Evolutionary conservation across 208 protist species (phyloP), one percentile per base, ranked within the genome.

Genomic region (Wallacemonas collosoma): DNA sequence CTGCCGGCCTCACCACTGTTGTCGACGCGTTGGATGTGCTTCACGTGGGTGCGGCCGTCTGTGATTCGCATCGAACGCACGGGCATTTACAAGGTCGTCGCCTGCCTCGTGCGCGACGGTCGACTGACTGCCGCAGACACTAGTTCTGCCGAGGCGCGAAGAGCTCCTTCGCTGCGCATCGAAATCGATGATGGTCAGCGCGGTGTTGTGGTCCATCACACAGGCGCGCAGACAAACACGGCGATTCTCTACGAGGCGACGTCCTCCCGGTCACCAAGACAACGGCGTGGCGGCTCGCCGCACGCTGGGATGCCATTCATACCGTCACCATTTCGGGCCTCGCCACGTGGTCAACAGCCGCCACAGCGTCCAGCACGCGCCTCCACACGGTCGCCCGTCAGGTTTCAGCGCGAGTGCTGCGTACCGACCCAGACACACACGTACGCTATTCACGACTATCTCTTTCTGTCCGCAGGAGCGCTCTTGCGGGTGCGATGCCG

Each of bases 401-500:
- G 60, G 3, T 65, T 65, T 36, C n/a, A 50, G 4, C 66, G 79
- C 5, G 39, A 51, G 38, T 89, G 88, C 63, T 86, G 83, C 53
- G 73, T 50, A 9, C 79, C 79, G 7, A 71, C 71, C 4, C 73
- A 80, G 47, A 58, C 79, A n/a, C 47, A 73, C 50, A 87, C 84
- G n/a, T 77, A 86, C 72, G 85, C 72, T 12, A n/a, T 88, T 14
- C 50, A 72, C 0, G 72, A 88, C 38, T 81, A 79, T 55, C 45
- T 91, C 35, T 85, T 75, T 45, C 63, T 94, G n/a, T 77, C 81
- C 2, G 76, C 58, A 0, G 80, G 80, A 1, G 72, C 79, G 17
- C 43, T 50, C 39, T 36, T 91, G 45, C 54, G 82, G 74, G 86
- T 90, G 64, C 78, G 81, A 38, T 89, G 80, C 63, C 74, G 78